Conservation (phyloP, 805 yeast species). For the Candida ficus region DNA sequence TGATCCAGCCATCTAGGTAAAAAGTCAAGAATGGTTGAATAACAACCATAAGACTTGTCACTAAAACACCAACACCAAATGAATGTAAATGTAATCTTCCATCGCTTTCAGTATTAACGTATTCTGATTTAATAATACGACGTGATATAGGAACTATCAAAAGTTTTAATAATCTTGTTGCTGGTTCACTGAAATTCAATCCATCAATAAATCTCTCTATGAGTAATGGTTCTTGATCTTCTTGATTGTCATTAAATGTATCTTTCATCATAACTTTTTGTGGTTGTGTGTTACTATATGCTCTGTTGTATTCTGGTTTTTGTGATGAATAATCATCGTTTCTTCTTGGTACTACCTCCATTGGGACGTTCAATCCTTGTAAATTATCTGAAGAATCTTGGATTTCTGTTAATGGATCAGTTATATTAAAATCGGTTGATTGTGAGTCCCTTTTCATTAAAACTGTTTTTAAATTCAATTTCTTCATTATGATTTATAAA, state of each 20-base stretch:
- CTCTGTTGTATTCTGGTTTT: too few species aligned
- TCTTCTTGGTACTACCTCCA: background rate
- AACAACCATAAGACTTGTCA: conserved; percentile 14
- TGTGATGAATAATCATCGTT: background rate
- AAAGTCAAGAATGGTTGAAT: conserved; percentile 21
- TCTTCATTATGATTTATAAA: background rate
- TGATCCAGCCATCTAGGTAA: conserved; percentile 22
- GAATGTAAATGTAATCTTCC: conserved; percentile 25
- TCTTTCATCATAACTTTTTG: background rate
- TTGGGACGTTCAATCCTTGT: too few species aligned
- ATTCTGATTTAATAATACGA: conserved; percentile 15
- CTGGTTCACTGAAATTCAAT: conserved; percentile 7
- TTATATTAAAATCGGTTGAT: background rate
- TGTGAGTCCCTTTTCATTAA: conserved; percentile 1
- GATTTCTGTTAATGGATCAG: background rate
- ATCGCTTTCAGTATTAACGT: conserved; percentile 17
- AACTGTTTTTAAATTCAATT: background rate
- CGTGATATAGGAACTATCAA: background rate
- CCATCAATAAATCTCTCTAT: conserved; percentile 13
- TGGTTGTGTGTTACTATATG: too few species aligned
- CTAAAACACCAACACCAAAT: conserved; percentile 19
- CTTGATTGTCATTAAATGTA: background rate
- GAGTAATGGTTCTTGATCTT: background rate
- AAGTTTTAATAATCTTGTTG: conserved; percentile 1
- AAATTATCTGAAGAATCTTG: too few species aligned